Base-by-base conservation (phyloP, 2,329 filamentous ascomycete genomes). In the Aspergillus ustus region DNA sequence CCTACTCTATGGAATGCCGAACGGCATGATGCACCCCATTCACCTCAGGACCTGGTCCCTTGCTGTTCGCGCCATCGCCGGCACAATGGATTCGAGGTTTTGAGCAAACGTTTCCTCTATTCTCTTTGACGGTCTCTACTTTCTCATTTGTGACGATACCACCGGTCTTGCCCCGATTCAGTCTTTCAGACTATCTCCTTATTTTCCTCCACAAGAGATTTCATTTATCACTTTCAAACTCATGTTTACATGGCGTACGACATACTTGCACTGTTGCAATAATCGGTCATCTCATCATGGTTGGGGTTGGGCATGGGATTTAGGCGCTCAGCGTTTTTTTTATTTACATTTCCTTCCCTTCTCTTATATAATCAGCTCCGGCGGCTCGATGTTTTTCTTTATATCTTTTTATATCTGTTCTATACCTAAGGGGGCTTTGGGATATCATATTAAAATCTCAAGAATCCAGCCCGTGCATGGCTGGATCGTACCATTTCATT, bases 281-380 rank as follows among this genome's bases (percentile, higher is more conserved):
- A 64, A 62, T 67, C 52, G 61, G 61, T 62, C 61, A 67, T 62
- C 28, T 65, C 44, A 15, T 51, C 51, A 57, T 53, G 54, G 59
- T 56, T 63, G 52, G 66, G 62, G 54, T 34, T 55, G 50, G 44
- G 59, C 51, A 60, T 57, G 43, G 63, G 65, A 54, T 61, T 48
- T 62, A 57, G 65, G 62, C 62, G 63, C 59, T 55, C 57, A 59
- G 56, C 54, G 58, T 59, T 53, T 57, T 60, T 60, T 63, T 61
- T 52, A 44, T 31, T 37, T 52, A 11, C 34, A 40, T 48, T 64
- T 60, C 51, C 52, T 46, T 53, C 40, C 49, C 20, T 50, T 51
- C 51, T 44, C 64, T 25, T 25, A 25, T 59, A 48, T 65, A 64
- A 62, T 64, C 59, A 55, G 54, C 51, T 61, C 61, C 34, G 52